Conservation (phyloP, 352 stramenopile genomes). For the Globisporangium apiculatum region DNA sequence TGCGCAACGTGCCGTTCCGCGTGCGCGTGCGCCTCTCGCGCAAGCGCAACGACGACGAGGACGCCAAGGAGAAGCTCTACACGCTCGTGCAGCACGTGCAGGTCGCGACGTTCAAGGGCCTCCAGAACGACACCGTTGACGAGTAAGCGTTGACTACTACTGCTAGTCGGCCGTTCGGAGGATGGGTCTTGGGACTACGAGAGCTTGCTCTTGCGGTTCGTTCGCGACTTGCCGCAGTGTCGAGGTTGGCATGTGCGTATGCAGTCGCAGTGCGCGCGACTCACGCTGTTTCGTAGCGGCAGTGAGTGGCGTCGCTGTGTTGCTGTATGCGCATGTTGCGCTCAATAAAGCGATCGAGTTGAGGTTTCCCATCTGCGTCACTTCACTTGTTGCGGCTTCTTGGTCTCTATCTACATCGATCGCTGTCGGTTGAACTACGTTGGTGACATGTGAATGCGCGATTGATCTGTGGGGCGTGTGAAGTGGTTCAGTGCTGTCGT, state of each 20-base stretch:
- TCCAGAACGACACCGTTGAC: slow-evolving; percentile 95
- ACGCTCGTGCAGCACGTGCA: slow-evolving; percentile 97
- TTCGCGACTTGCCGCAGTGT: too few species aligned
- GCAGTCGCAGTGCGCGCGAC: not conserved
- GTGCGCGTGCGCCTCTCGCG: slow-evolving; percentile 96
- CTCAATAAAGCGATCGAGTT: slow-evolving; percentile 15
- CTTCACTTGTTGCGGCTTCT: not conserved
- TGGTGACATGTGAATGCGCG: not conserved
- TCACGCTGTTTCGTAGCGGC: not conserved
- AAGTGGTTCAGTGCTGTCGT: too few species aligned
- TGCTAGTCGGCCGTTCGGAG: not conserved
- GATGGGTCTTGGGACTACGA: too few species aligned
- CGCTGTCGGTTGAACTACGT: not conserved
- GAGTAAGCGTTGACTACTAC: slow-evolving; percentile 43
- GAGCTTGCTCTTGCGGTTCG: too few species aligned
- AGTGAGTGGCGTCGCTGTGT: not conserved
- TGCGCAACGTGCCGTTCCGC: slow-evolving; percentile 97
- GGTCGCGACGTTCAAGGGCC: slow-evolving; percentile 94
- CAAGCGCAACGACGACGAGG: slow-evolving; percentile 99
- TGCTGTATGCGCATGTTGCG: not conserved
- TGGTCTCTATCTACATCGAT: not conserved
- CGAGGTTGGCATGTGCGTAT: not conserved
- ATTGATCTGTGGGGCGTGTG: too few species aligned
- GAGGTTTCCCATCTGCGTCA: slow-evolving; percentile 12
- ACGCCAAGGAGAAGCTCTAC: slow-evolving; percentile 99